A percentile compares a stretch with the other conserved stretches of the same genome.
phyloP scores from a whole-genome alignment of 164 flowering plant genomes.

The Magnolia kwangsiensis region DNA sequence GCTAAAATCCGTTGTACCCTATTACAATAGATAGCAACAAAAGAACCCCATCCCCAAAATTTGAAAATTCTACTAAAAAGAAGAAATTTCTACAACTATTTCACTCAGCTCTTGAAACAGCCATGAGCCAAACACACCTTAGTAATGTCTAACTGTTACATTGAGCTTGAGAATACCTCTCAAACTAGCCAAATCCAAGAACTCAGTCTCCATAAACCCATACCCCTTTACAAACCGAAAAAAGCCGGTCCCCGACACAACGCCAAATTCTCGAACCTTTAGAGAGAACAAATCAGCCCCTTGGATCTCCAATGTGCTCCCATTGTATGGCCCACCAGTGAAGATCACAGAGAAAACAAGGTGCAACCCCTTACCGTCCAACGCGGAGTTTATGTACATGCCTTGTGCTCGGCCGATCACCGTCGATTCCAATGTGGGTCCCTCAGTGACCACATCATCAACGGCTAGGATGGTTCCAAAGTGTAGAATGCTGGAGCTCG shows the following conservation, averaged over 20 bases:
- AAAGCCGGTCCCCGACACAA: slow-evolving; percentile 10
- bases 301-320: slow-evolving; percentile 21
- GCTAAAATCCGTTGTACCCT: too few relatives aligned
- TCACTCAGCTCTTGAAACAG: not conserved
- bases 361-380: slow-evolving; percentile 12
- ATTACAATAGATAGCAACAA: too few relatives aligned
- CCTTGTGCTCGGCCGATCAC: slow-evolving; percentile 16
- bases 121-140: not conserved
- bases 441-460: slow-evolving; percentile 14
- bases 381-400: slow-evolving; percentile 12
- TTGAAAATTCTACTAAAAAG: not conserved
- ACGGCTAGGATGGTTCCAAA: slow-evolving; percentile 14
- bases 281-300: slow-evolving; percentile 9
- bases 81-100: not conserved
- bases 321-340: slow-evolving; percentile 13
- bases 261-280: slow-evolving; percentile 11
- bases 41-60: not conserved
- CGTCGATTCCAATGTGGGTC: slow-evolving; percentile 4
- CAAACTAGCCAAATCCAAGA: not conserved
- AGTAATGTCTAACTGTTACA: slow-evolving; percentile 9
- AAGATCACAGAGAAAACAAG: slow-evolving; percentile 12
- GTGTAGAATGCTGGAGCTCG: not conserved
- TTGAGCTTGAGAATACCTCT: slow-evolving; percentile 13
- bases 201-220: slow-evolving; percentile 11
- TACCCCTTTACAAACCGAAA: slow-evolving; percentile 15